Conservation (phyloP, 192 early-diverging fungal genomes). For the Funneliformis mosseae region DNA sequence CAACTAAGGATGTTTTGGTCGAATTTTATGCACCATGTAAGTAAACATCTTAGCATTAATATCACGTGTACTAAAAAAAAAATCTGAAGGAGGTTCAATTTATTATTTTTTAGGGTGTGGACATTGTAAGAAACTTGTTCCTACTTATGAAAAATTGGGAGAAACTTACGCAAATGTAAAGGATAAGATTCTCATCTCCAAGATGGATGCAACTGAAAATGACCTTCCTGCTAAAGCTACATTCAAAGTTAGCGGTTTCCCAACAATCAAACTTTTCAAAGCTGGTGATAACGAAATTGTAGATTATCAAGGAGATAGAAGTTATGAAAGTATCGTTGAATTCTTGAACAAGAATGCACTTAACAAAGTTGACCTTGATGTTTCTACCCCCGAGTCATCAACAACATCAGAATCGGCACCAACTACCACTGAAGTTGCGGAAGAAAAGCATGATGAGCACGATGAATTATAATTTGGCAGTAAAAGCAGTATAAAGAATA, state of each 20-base stretch:
- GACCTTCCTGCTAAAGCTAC: constrained; percentile 74
- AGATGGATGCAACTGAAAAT: constrained; percentile 96
- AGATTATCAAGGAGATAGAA: constrained; percentile 84
- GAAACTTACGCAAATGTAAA: constrained; percentile 44
- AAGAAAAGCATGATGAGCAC: not conserved
- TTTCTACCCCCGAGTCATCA: not conserved
- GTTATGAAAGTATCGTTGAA: constrained; percentile 70
- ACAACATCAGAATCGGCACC: not conserved
- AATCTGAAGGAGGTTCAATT: not conserved
- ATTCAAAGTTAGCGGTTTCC: constrained; percentile 88
- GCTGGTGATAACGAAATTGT: constrained; percentile 75
- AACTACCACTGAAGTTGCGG: not conserved
- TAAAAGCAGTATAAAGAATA: too few relatives aligned
- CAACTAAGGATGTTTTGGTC: constrained; percentile 61
- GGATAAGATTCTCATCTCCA: constrained; percentile 68
- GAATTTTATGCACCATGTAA: constrained; percentile 57
- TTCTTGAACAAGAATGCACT: constrained; percentile 78
- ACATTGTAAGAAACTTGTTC: constrained; percentile 53
- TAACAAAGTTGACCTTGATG: constrained; percentile 51
- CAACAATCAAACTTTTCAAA: constrained; percentile 92
- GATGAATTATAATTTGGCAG: not conserved
- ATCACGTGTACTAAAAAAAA: not conserved
- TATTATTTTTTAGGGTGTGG: constrained; percentile 44
- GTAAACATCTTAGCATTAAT: not conserved
- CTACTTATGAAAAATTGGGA: constrained; percentile 86